Conservation (phyloP, 2,329 filamentous ascomycete genomes). For the Aspergillus aculeatus region DNA sequence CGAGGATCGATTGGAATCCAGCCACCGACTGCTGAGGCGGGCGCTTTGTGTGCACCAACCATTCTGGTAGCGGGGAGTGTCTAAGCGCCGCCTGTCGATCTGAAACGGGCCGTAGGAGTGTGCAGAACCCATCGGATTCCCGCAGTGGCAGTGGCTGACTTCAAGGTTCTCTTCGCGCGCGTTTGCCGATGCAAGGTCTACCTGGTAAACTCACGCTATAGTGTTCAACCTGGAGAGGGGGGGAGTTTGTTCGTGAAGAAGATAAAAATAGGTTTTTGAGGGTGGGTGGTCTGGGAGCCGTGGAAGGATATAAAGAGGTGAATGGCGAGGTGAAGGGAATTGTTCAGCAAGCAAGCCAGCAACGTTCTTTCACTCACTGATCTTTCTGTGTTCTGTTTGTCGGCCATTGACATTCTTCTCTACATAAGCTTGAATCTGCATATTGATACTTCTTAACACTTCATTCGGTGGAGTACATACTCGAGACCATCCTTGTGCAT, state of each 20-base stretch:
- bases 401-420: not conserved
- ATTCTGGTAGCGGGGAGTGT: not conserved
- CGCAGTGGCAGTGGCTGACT: not conserved
- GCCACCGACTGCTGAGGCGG: not conserved
- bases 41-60: not conserved
- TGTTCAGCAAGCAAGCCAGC: not conserved
- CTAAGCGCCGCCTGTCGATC: not conserved
- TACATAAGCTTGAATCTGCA: not conserved
- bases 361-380: not conserved
- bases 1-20: not conserved
- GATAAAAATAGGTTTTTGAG: conserved; percentile 4
- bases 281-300: not conserved
- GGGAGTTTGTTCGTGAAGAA: not conserved
- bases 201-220: too few species aligned
- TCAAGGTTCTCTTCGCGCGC: not conserved
- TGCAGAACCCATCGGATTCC: not conserved
- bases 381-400: too few species aligned
- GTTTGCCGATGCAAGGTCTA: not conserved
- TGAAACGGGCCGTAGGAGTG: not conserved
- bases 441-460: too few species aligned
- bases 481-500: not conserved
- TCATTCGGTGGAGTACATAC: not conserved
- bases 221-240: not conserved
- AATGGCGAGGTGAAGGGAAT: not conserved
- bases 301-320: not conserved